Conservation (phyloP, 2,329 filamentous ascomycete genomes). For the Arachnomyces sp. region DNA sequence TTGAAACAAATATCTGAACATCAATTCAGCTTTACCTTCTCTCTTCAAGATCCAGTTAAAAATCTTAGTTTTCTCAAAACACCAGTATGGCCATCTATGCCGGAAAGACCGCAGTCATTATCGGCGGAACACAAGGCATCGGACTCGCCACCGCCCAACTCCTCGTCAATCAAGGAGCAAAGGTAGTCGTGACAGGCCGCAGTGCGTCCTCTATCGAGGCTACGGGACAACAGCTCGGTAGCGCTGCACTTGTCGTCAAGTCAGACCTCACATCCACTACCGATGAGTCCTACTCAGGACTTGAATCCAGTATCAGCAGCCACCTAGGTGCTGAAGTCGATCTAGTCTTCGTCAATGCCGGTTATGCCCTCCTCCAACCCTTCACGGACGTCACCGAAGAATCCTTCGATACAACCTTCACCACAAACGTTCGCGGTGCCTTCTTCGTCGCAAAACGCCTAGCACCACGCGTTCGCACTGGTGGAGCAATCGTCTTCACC, state of each 20-base stretch:
- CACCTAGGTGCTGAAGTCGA: slow-evolving; percentile 7
- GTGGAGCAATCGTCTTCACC: slow-evolving; percentile 10
- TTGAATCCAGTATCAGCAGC: slow-evolving; percentile 3
- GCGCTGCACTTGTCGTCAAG: slow-evolving; percentile 4
- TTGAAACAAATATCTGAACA: too few species aligned
- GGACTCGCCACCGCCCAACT: slow-evolving; percentile 32
- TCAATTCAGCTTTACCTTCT: too few species aligned
- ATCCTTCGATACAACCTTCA: slow-evolving; percentile 8
- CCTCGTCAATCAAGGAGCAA: slow-evolving; percentile 31
- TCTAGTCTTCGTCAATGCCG: slow-evolving; percentile 10
- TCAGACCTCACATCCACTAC: slow-evolving; percentile 11
- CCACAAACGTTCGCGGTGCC: slow-evolving; percentile 10
- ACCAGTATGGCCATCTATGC: slow-evolving; percentile 1
- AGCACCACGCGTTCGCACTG: slow-evolving; percentile 5
- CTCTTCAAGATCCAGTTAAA: too few species aligned
- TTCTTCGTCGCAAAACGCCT: slow-evolving; percentile 9
- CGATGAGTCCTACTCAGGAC: slow-evolving; percentile 1
- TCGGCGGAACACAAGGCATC: slow-evolving; percentile 36
- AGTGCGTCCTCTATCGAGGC: slow-evolving; percentile 7
- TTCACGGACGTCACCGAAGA: slow-evolving; percentile 4
- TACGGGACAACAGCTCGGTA: slow-evolving; percentile 6
- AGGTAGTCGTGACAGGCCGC: slow-evolving; percentile 32
- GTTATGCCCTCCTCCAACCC: slow-evolving; percentile 5
- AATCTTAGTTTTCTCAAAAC: too few species aligned
- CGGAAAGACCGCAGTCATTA: slow-evolving; percentile 33